phyloP scores from a whole-genome alignment of 129 eudicot genomes.

The Oenanthe sinensis region DNA sequence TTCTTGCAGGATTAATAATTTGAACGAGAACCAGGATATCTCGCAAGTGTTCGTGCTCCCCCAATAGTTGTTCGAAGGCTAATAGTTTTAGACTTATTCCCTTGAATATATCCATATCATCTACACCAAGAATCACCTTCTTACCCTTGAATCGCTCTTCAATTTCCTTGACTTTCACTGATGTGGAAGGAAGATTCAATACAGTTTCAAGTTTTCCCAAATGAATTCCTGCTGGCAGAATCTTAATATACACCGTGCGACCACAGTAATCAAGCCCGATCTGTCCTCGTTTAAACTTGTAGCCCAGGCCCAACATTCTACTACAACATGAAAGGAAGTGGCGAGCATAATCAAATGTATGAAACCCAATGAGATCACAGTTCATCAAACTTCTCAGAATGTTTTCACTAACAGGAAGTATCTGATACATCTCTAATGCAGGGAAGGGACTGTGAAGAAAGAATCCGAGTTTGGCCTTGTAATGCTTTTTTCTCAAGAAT shows the following conservation, averaged over 20 bases:
- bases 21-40: slow-evolving; percentile 64
- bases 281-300: slow-evolving; percentile 78
- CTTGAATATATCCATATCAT: slow-evolving; percentile 86
- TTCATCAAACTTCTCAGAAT: slow-evolving; percentile 70
- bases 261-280: slow-evolving; percentile 87
- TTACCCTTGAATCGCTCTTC: slow-evolving; percentile 57
- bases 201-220: slow-evolving; percentile 67
- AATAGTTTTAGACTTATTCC: slow-evolving; percentile 72
- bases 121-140: slow-evolving; percentile 68
- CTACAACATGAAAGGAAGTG: slow-evolving; percentile 87
- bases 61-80: slow-evolving; percentile 66
- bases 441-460: slow-evolving; percentile 92
- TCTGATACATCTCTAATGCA: slow-evolving; percentile 75
- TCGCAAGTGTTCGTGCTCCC: slow-evolving; percentile 25
- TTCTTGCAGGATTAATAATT: slow-evolving; percentile 83
- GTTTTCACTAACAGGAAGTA: slow-evolving; percentile 70
- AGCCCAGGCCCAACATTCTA: slow-evolving; percentile 75
- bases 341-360: slow-evolving; percentile 81
- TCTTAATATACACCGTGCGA: slow-evolving; percentile 73
- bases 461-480: slow-evolving; percentile 71
- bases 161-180: slow-evolving; percentile 50
- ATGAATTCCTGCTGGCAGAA: slow-evolving; percentile 74
- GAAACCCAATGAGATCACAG: slow-evolving; percentile 78
- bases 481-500: slow-evolving; percentile 52
- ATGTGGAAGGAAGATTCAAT: slow-evolving; percentile 52